Base-by-base conservation (phyloP, 768 basidiomycete genomes). In the Kwoniella sp. region DNA sequence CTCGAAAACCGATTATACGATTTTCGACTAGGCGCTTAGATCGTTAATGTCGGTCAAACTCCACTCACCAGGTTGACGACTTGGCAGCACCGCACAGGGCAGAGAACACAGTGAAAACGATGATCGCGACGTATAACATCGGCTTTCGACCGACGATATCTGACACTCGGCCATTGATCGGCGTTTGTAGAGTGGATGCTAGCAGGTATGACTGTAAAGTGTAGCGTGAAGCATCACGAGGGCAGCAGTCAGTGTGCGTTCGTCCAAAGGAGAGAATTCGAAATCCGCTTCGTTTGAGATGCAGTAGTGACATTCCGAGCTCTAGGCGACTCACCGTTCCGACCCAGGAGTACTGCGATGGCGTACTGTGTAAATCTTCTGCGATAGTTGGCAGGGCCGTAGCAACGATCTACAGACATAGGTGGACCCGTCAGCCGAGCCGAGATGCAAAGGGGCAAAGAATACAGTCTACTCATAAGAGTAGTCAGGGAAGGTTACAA, bases 91-190 rank as follows among this genome's bases (percentile, higher is more conserved):
- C 78, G 55, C 78, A 79, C 0, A 79, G 65, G 0, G 74, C 76
- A 1, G 75, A 76, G 26, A 70, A 73, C 31, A 75, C 47, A 2
- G 67, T 61, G 55, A 79, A 77, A 4, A 71, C 54, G 23, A 76
- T 50, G 56, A 79, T 76, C 11, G 74, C 71, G 17, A 65, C 65
- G 58, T 76, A 76, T 22, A 79, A 54, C 63, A 77, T 60, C 0
- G 72, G 68, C 69, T 79, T 79, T 20, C 78, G 58, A 8, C 78
- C 78, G 25, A 77, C 67, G 52, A 77, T 76, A 61, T 79, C 78
- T 25, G 71, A 70, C 2, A 75, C 66, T 25, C 78, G 65, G 13
- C 78, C 78, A 31, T 74, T 74, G 47, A 74, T 57, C 1, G 73
- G 73, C 0, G 69, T 64, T 22, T 70, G 66, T 9, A 74, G 23